These are phyloP conservation scores for Hypsizygus marmoreus DNA, from an alignment of 768 basidiomycete species.

Conservation along the genomic window DNA sequence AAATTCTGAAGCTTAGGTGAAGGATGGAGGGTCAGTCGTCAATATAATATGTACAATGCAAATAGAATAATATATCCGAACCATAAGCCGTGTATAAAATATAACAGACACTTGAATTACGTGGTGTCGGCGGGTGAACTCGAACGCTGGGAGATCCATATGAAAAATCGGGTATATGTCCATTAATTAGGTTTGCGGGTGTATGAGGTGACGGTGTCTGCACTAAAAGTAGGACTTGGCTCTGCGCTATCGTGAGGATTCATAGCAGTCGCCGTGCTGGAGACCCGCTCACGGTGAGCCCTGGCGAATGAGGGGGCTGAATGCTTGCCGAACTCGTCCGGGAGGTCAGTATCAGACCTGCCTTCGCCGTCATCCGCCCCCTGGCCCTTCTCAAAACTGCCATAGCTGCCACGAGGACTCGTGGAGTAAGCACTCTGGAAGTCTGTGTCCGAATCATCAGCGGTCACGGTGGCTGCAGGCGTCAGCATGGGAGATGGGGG, in stretches of 20 bases:
- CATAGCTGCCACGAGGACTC: slow-evolving; percentile 70
- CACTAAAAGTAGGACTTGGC: slow-evolving; percentile 39
- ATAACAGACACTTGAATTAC: background rate
- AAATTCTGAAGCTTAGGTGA: slow-evolving; percentile 17
- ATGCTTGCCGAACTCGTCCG: slow-evolving; percentile 28
- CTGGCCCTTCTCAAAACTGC: slow-evolving; percentile 42
- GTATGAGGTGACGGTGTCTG: slow-evolving; percentile 35
- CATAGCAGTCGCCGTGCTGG: slow-evolving; percentile 54
- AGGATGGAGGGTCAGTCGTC: no score
- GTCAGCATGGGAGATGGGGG: slow-evolving; percentile 17
- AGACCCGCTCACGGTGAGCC: slow-evolving; percentile 53
- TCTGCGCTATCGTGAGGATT: slow-evolving; percentile 25
- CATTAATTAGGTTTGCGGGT: slow-evolving; percentile 11
- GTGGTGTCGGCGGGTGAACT: slow-evolving; percentile 4
- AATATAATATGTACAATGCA: slow-evolving; percentile 19
- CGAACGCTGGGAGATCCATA: slow-evolving; percentile 3
- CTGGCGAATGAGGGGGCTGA: slow-evolving; percentile 31
- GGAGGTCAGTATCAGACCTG: slow-evolving; percentile 18
- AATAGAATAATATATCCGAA: slow-evolving; percentile 16
- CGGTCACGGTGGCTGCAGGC: slow-evolving; percentile 36
- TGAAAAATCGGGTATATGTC: background rate
- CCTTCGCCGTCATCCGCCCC: slow-evolving; percentile 28
- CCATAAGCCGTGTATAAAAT: background rate
- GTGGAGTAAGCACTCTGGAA: slow-evolving; percentile 86
- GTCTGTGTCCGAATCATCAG: slow-evolving; percentile 82